A percentile compares a stretch with the other conserved stretches of the same genome.
Evolutionary conservation across 805 yeast species (phyloP).

Genomic region (Teunomyces barrocoloradensis): DNA sequence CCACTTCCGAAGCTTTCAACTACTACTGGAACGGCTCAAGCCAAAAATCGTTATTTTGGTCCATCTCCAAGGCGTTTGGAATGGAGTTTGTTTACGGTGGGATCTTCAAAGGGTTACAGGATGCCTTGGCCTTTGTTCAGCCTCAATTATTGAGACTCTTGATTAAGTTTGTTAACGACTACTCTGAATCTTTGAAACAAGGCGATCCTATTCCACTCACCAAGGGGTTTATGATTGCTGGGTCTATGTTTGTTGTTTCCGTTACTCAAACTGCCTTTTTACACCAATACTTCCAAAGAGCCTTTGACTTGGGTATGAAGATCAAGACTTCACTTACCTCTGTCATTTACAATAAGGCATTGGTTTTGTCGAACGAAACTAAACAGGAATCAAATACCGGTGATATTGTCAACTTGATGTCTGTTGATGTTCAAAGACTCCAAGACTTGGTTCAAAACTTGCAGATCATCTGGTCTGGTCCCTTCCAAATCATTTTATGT

Average conservation of each 20-base stretch:
- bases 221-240: conserved; percentile 71
- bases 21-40: conserved; percentile 60
- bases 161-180: conserved; percentile 51
- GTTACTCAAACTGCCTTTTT: conserved; percentile 73
- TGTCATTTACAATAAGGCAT: conserved; percentile 63
- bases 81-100: conserved; percentile 68
- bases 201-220: conserved; percentile 59
- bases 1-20: conserved; percentile 49
- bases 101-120: conserved; percentile 68
- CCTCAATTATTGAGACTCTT: conserved; percentile 75
- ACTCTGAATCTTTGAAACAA: conserved; percentile 30
- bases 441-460: conserved; percentile 80
- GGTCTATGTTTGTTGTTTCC: conserved; percentile 72
- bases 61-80: conserved; percentile 74
- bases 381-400: conserved; percentile 76
- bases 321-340: conserved; percentile 69
- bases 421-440: conserved; percentile 87
- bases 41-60: conserved; percentile 50
- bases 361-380: conserved; percentile 69
- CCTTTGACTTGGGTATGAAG: conserved; percentile 74
- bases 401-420: conserved; percentile 91
- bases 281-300: conserved; percentile 76
- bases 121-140: conserved; percentile 75
- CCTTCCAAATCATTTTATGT: conserved; percentile 81
- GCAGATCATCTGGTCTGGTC: conserved; percentile 88